A percentile compares a stretch with the other conserved stretches of the same genome.
Conservation (phyloP, 495 filamentous ascomycete species). For the Penicillium mononematosum region DNA sequence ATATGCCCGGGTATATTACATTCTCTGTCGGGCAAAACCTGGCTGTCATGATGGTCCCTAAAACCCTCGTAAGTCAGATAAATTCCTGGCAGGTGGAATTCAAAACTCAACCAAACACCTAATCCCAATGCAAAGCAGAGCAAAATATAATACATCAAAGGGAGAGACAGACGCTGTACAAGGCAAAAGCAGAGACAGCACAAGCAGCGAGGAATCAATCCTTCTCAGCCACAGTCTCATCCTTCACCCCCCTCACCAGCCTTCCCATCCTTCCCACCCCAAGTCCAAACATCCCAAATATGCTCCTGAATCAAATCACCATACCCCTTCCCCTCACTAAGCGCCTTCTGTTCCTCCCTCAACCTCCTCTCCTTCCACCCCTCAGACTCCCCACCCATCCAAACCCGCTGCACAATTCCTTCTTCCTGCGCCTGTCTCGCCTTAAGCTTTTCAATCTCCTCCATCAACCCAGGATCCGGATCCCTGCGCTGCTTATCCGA, state of each 20-base stretch:
- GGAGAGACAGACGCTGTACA: conserved; percentile 7
- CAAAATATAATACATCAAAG: conserved; percentile 12
- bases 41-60: too few species aligned
- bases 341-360: conserved; percentile 65
- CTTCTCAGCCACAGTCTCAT: conserved; percentile 21
- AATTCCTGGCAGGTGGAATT: conserved; percentile 4
- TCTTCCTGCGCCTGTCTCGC: conserved; percentile 36
- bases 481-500: conserved; percentile 24
- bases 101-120: conserved; percentile 19
- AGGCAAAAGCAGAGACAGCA: neutral
- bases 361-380: conserved; percentile 74
- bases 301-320: conserved; percentile 78
- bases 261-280: conserved; percentile 41
- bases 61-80: too few species aligned
- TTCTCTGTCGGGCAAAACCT: too few species aligned
- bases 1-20: too few species aligned
- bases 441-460: conserved; percentile 44
- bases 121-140: conserved; percentile 19
- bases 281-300: conserved; percentile 78
- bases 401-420: conserved; percentile 53
- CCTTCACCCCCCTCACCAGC: conserved; percentile 20
- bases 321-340: conserved; percentile 79
- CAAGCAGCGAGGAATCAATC: conserved; percentile 3
- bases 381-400: conserved; percentile 62
- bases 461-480: conserved; percentile 10